Conservation (phyloP, 2,329 filamentous ascomycete species). For the Didymella segeticola region DNA sequence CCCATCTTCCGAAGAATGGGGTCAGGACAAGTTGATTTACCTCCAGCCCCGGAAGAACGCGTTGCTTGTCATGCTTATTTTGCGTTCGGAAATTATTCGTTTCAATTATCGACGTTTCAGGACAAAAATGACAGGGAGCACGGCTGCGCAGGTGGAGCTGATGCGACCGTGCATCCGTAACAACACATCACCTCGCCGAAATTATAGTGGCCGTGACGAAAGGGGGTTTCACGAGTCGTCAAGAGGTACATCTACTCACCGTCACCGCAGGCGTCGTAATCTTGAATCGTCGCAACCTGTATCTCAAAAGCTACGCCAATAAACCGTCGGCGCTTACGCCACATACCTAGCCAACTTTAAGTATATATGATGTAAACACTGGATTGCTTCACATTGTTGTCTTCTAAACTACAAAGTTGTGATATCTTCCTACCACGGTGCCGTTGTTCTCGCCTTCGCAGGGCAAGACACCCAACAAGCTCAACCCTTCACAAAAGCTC, state of each 20-base stretch:
- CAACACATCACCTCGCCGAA: neutral
- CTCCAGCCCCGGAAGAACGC: constrained; percentile 4
- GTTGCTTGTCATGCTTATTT: constrained; percentile 9
- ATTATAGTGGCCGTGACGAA: neutral
- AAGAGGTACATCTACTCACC: neutral
- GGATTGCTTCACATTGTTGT: no score
- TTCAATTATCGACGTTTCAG: constrained; percentile 12
- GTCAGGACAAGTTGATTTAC: neutral
- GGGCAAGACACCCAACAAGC: neutral
- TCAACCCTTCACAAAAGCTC: neutral
- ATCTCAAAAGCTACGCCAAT: neutral
- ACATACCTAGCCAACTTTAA: no score
- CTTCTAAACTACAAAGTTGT: no score
- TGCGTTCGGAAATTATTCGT: constrained; percentile 9
- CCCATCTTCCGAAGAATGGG: constrained; percentile 5
- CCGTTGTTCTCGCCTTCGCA: no score
- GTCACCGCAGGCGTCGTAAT: neutral
- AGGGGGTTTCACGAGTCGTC: neutral
- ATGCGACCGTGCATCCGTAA: constrained; percentile 6
- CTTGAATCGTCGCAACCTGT: neutral
- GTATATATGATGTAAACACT: no score
- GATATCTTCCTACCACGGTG: no score
- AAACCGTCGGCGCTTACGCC: no score
- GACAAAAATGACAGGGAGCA: constrained; percentile 7
- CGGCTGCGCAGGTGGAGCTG: constrained; percentile 7